A percentile compares a stretch with the other conserved stretches of the same genome.
phyloP scores from a whole-genome alignment of 352 stramenopile species.

The Pythium phragmiticola region DNA sequence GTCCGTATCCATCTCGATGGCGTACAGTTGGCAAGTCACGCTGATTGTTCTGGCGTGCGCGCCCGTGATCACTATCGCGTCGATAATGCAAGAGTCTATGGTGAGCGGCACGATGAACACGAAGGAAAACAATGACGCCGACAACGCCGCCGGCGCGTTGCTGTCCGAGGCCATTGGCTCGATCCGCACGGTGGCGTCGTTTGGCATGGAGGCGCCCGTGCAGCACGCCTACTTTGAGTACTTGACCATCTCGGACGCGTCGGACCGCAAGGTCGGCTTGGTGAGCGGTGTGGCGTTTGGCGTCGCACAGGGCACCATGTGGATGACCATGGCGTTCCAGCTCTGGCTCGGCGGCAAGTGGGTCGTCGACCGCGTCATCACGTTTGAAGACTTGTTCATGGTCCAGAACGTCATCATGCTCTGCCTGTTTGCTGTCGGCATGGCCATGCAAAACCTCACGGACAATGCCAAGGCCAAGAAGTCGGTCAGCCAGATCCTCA shows the following conservation, averaged over 20 bases:
- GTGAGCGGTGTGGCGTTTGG: constrained; percentile 49
- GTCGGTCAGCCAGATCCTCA: constrained; percentile 40
- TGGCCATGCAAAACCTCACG: constrained; percentile 30
- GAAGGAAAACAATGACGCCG: constrained; percentile 29
- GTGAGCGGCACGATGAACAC: constrained; percentile 24
- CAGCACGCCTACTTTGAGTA: constrained; percentile 22
- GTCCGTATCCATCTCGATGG: constrained; percentile 33
- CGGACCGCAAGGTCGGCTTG: constrained; percentile 37
- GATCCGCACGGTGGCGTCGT: constrained; percentile 42
- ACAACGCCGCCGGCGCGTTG: constrained; percentile 28
- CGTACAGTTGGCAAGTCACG: constrained; percentile 45
- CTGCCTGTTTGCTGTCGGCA: constrained; percentile 32
- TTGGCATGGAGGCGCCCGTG: constrained; percentile 34
- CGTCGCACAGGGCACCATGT: constrained; percentile 52
- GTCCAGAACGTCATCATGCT: constrained; percentile 46
- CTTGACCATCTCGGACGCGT: constrained; percentile 24
- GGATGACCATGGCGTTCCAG: constrained; percentile 49
- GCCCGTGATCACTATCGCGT: constrained; percentile 19
- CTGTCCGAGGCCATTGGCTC: constrained; percentile 33
- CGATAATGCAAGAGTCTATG: constrained; percentile 22
- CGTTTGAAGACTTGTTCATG: constrained; percentile 47
- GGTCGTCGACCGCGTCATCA: constrained; percentile 33
- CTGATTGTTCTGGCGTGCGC: constrained; percentile 31
- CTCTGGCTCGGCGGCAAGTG: constrained; percentile 61
- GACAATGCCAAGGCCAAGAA: constrained; percentile 36